Conservation (phyloP, 1,284 basidiomycete genomes). For the Sanghuangporus sanghuang region DNA sequence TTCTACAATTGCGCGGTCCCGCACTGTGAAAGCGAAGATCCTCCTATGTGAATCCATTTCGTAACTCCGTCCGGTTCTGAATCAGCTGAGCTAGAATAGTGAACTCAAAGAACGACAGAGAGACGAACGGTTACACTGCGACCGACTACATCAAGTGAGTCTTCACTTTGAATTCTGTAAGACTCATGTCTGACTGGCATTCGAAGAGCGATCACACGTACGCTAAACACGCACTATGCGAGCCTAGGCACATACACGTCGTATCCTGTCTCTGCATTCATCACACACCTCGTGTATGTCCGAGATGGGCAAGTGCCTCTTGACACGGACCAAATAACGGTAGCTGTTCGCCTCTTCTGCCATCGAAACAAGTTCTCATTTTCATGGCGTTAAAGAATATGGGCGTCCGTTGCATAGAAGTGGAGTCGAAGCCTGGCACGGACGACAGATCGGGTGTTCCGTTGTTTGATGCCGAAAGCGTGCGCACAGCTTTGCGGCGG, state of each 20-base stretch:
- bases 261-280: slow-evolving; percentile 66
- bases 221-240: slow-evolving; percentile 62
- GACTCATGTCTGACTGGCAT: slow-evolving; percentile 7
- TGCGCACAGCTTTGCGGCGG: slow-evolving; percentile 42
- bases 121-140: slow-evolving; percentile 83
- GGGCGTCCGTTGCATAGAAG: slow-evolving; percentile 57
- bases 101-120: slow-evolving; percentile 86
- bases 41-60: slow-evolving; percentile 61
- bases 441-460: slow-evolving; percentile 26
- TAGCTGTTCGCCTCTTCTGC: slow-evolving; percentile 32
- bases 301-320: slow-evolving; percentile 58
- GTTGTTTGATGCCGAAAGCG: slow-evolving; percentile 47
- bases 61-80: background rate
- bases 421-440: slow-evolving; percentile 24
- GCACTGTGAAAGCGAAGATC: slow-evolving; percentile 73
- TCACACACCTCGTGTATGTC: slow-evolving; percentile 83
- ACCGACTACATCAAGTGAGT: slow-evolving; percentile 76
- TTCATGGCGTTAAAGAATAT: slow-evolving; percentile 35
- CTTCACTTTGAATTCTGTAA: slow-evolving; percentile 12
- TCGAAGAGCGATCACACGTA: slow-evolving; percentile 60
- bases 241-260: slow-evolving; percentile 47
- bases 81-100: slow-evolving; percentile 42
- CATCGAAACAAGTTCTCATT: slow-evolving; percentile 11
- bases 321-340: slow-evolving; percentile 55
- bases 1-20: slow-evolving; percentile 71